Evolutionary conservation across 2,329 filamentous ascomycete species (phyloP), one percentile per base, ranked within the genome.

Genomic region (Talaromyces islandicus): DNA sequence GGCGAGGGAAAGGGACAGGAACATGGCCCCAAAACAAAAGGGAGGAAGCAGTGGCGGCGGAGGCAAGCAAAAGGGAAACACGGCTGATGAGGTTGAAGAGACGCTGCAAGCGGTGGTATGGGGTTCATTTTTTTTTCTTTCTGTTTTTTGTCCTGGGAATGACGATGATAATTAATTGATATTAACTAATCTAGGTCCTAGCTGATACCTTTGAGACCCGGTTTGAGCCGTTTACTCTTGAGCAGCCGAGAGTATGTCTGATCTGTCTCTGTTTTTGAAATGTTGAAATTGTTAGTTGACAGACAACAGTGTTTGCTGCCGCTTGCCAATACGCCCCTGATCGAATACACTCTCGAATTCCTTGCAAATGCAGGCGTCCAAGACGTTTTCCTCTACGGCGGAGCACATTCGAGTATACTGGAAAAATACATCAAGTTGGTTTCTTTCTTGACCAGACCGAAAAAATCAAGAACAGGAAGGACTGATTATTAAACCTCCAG

Each of bases 331-430:
- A 92, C 88, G 1, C 93, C 94, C 38, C 81, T 99, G 64, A 96
- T 99, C 77, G 94, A 99, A 75, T 97, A 99, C 74, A 97, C 93
- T 4, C 87, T 97, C 69, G 92, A 97, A 71, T 97, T 96, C 70
- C 86, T 99, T 0, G 92, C 92, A 65, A 93, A 93, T 83, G 92
- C 94, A 61, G 92, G 92, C 60, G 92, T 97, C n/a, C 87, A 94
- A 67, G 91, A 97, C 65, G 89, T 97, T 58, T 96, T 90, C 73
- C 84, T 99, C 61, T 97, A 97, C 78, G 93, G 89, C 68, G 90
- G 91, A 62, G 87, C 91, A 29, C 92, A 97, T 73, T 89, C 89
- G 30, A 88, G 94, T 61, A 86, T 92, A 72, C 85, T 99, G 59
- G 92, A 97, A 77, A 83, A 85, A 65, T 96, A 97, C 73, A 87